Evolutionary conservation across 169 alveolate genomes (phyloP), one percentile per base, ranked within the genome.

Genomic region (Eimeria mitis): DNA sequence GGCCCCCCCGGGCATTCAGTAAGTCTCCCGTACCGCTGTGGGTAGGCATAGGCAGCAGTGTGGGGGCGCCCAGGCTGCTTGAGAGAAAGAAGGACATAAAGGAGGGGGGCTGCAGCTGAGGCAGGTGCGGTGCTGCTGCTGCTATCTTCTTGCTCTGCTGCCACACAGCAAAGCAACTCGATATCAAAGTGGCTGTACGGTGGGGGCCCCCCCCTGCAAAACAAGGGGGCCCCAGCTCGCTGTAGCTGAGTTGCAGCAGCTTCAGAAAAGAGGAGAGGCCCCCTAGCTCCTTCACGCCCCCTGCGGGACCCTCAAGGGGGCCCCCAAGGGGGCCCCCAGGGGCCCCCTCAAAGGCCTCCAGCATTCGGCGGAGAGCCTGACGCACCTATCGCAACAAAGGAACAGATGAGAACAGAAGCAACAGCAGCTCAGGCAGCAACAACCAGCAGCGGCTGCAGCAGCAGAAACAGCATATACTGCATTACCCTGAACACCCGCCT

Each of bases 211-310:
- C 91, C 37, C 81, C 95, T 1, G 63, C 89, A 23, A 85, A 76
- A 40, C 89, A 52, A 23, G 96, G 96, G 59, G 94, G 96, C 70
- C 96, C 96, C 73, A 94, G 61, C 84, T 94, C 96, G 89, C 85
- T 44, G 90, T 76, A 94, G 83, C 89, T 56, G 73, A 94, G 90
- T 59, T 94, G 89, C 56, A 94, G 79, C 75, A 94, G 95, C 83
- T 84, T 19, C 40, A 94, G 9, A 73, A 83, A 94, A 13, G 75
- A 31, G 13, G 76, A 56, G 61, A 94, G 56, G 52, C 88, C 88
- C 31, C 75, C 84, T 9, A 91, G 73, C 63, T 78, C 91, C 25
- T 31, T 70, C 13, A 76, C 63, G 13, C 71, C 23, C 31, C 83
- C 34, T 9, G 34, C 31, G 81, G 75, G 87, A 37, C 76, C 63